Evolutionary conservation across 495 filamentous ascomycete species (phyloP).

Genomic region (Podospora bellae-mahoneyi): DNA sequence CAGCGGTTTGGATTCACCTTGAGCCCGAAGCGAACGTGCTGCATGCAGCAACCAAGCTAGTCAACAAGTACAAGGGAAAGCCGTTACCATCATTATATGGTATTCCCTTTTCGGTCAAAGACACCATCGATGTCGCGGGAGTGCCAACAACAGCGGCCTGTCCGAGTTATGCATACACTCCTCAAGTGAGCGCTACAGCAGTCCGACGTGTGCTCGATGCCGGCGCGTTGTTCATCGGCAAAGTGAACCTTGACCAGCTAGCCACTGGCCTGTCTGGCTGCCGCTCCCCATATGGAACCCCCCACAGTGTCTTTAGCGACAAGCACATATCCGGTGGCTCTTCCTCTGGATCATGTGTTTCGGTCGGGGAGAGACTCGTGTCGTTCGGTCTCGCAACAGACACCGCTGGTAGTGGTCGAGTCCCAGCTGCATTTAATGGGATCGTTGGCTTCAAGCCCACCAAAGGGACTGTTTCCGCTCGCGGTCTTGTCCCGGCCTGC

Average conservation of each 20-base stretch:
- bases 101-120: conserved; percentile 62
- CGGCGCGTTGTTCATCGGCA: conserved; percentile 62
- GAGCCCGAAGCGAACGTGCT: conserved; percentile 40
- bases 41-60: conserved; percentile 43
- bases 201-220: conserved; percentile 41
- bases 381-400: conserved; percentile 63
- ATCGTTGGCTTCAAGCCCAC: conserved; percentile 68
- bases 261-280: conserved; percentile 61
- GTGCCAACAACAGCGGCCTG: conserved; percentile 60
- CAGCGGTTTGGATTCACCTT: conserved; percentile 55
- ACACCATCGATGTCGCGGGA: conserved; percentile 59
- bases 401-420: conserved; percentile 62
- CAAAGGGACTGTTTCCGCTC: conserved; percentile 56
- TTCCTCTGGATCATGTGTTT: conserved; percentile 57
- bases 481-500: conserved; percentile 59
- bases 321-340: conserved; percentile 59
- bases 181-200: conserved; percentile 38
- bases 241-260: conserved; percentile 66
- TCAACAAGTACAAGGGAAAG: conserved; percentile 42
- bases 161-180: conserved; percentile 49
- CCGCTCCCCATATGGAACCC: conserved; percentile 61
- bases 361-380: conserved; percentile 55
- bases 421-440: conserved; percentile 61
- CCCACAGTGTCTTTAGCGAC: conserved; percentile 46
- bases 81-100: conserved; percentile 58